These are phyloP conservation scores for Alternaria arborescens DNA, from an alignment of 2,329 filamentous ascomycete species.

Conservation along the genomic window DNA sequence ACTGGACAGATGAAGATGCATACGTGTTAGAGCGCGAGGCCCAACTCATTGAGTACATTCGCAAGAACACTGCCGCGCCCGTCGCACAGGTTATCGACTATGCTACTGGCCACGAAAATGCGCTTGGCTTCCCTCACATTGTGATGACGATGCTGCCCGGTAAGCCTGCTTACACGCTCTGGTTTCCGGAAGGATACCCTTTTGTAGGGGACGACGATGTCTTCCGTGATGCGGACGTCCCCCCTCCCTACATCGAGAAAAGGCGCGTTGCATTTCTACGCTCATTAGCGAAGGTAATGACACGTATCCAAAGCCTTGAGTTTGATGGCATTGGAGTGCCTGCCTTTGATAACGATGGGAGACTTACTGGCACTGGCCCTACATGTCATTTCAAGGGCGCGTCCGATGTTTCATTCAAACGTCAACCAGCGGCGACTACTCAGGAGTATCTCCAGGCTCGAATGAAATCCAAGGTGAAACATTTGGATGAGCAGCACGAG, in stretches of 20 bases:
- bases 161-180: constrained; percentile 10
- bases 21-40: constrained; percentile 13
- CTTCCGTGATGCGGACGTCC: constrained; percentile 2
- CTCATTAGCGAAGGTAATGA: not conserved
- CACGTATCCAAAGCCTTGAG: not conserved
- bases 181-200: constrained; percentile 8
- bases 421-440: not conserved
- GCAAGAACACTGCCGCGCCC: constrained; percentile 18
- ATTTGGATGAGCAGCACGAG: not conserved
- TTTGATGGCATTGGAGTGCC: not conserved
- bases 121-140: constrained; percentile 27
- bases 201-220: constrained; percentile 21
- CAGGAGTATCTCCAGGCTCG: constrained; percentile 1
- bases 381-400: not conserved
- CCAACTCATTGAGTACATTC: constrained; percentile 16
- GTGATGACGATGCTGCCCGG: constrained; percentile 23
- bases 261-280: constrained; percentile 7
- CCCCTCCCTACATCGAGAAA: not conserved
- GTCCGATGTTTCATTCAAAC: not conserved
- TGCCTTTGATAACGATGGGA: not conserved
- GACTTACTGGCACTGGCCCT: not conserved
- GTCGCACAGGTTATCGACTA: constrained; percentile 24
- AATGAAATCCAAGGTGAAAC: not conserved
- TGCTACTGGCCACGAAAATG: constrained; percentile 19
- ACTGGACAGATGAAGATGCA: constrained; percentile 16